phyloP scores from a whole-genome alignment of 345 rosid genomes.

The Salix suchowensis region DNA sequence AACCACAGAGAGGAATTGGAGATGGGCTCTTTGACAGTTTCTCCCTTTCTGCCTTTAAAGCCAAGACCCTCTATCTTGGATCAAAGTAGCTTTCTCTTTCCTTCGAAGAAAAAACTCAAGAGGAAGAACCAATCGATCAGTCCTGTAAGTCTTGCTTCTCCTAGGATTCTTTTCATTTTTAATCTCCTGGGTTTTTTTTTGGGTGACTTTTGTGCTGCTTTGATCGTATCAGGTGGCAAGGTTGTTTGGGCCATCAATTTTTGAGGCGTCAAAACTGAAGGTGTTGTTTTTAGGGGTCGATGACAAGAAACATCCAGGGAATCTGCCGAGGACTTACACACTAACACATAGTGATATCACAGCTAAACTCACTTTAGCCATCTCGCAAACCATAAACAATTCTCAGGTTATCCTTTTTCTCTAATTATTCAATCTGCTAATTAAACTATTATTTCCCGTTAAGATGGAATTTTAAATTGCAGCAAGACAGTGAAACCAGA shows the following conservation, averaged over 20 bases:
- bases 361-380: constrained; percentile 75
- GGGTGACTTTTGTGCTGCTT: background rate
- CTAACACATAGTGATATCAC: constrained; percentile 91
- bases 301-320: constrained; percentile 85
- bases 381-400: constrained; percentile 85
- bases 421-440: background rate
- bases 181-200: background rate
- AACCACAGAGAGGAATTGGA: constrained; percentile 13
- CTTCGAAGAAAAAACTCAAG: constrained; percentile 38
- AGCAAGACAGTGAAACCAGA: constrained; percentile 1
- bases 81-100: constrained; percentile 36
- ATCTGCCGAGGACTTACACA: constrained; percentile 86
- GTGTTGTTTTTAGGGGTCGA: constrained; percentile 84
- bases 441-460: background rate
- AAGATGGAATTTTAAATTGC: background rate
- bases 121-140: constrained; percentile 35
- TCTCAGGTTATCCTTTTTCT: constrained; percentile 55
- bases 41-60: constrained; percentile 40
- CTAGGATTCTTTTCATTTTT: background rate
- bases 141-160: constrained; percentile 45
- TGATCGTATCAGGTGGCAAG: constrained; percentile 63
- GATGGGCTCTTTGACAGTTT: constrained; percentile 47
- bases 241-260: constrained; percentile 90
- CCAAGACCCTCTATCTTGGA: constrained; percentile 40
- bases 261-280: constrained; percentile 89